Evolutionary conservation across 345 rosid species (phyloP).

Genomic region (Murraya paniculata): DNA sequence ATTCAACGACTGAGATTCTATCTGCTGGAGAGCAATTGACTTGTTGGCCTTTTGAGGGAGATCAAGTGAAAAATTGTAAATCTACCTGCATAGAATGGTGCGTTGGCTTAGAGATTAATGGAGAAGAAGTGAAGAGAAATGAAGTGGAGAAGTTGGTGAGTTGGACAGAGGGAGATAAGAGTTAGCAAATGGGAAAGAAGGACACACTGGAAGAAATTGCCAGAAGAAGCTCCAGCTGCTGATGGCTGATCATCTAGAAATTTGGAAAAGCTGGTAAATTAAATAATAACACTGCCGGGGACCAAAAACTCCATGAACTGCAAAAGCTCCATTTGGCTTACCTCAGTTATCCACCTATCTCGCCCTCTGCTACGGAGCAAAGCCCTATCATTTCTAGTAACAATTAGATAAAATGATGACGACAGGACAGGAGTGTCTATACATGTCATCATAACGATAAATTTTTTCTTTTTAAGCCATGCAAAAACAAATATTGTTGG

Average conservation of each 20-base stretch:
- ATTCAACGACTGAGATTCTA: conserved; percentile 14
- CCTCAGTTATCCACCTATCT: background rate
- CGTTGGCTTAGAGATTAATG: background rate
- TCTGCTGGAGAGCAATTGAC: conserved; percentile 3
- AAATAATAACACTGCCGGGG: background rate
- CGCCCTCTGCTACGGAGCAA: background rate
- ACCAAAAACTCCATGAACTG: background rate
- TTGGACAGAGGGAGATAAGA: background rate
- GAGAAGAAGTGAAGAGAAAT: background rate
- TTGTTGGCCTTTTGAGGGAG: conserved; percentile 13
- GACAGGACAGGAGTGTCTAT: background rate
- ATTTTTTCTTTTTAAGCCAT: background rate
- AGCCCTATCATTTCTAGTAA: background rate
- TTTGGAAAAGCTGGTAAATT: background rate
- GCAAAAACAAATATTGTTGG: background rate
- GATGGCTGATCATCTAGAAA: background rate
- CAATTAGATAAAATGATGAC: background rate
- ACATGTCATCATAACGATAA: background rate
- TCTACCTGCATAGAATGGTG: background rate
- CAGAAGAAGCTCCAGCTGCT: background rate
- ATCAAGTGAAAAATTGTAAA: background rate
- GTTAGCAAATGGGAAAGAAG: background rate
- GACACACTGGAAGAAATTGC: background rate
- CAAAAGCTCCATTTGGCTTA: background rate
- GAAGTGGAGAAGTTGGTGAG: background rate